Evolutionary conservation across 176 grass and related monocot genomes (phyloP).

Genomic region (bread wheat (Triticum aestivum)): IWGSC_CS_RefSeq_v2.1 NC_057797.1:62528630-62529129

Average conservation of each 20-base stretch:
- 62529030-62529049: neutral
- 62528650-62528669: neutral
- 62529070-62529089: neutral
- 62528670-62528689: slow-evolving; percentile 4
- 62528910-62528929: neutral
- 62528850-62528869: slow-evolving; percentile 95
- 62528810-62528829: slow-evolving; percentile 55
- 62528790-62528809: slow-evolving; percentile 75
- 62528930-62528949: neutral
- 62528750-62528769: slow-evolving; percentile 84
- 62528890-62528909: slow-evolving; percentile 13
- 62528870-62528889: neutral
- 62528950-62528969: neutral
- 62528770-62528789: slow-evolving; percentile 70
- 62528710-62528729: slow-evolving; percentile 5
- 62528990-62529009: neutral
- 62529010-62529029: slow-evolving; percentile 9
- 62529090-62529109: neutral
- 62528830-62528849: slow-evolving; percentile 61
- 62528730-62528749: slow-evolving; percentile 31
- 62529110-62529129: neutral
- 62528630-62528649: neutral
- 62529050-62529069: neutral
- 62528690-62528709: slow-evolving; percentile 9
- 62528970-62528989: neutral